Conservation (phyloP, 2,329 filamentous ascomycete species). For the Phyllosticta ampelicida region DNA sequence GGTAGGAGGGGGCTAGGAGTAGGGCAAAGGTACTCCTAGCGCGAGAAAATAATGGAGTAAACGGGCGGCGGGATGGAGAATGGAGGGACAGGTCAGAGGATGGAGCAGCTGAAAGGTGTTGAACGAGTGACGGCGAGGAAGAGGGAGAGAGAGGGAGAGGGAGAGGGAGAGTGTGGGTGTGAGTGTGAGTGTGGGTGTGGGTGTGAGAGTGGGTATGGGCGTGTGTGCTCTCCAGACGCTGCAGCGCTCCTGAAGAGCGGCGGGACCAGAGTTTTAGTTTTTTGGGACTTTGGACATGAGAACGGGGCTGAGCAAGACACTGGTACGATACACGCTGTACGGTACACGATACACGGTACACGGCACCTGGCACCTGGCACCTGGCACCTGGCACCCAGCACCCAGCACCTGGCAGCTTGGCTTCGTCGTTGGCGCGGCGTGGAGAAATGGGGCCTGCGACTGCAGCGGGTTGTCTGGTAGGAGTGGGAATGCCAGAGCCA, state of each 20-base stretch:
- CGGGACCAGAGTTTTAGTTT: constrained; percentile 1
- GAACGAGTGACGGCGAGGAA: not conserved
- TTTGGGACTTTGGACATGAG: not conserved
- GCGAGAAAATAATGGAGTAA: constrained; percentile 5
- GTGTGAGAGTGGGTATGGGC: too few relatives aligned
- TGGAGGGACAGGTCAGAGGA: not conserved
- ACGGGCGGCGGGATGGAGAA: not conserved
- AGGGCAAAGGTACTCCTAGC: not conserved
- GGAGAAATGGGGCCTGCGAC: not conserved
- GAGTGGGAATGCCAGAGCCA: not conserved
- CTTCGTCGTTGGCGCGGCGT: not conserved
- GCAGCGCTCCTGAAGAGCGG: constrained; percentile 7
- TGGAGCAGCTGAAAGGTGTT: not conserved
- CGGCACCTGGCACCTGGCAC: too few relatives aligned
- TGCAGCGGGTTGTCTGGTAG: not conserved
- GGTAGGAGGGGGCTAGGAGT: not conserved
- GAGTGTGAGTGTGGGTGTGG: too few relatives aligned
- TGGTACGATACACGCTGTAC: too few relatives aligned
- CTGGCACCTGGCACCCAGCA: too few relatives aligned
- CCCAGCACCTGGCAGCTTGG: not conserved
- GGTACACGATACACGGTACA: too few relatives aligned
- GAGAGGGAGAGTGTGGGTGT: too few relatives aligned
- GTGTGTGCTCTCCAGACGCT: too few relatives aligned
- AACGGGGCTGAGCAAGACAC: constrained; percentile 7
- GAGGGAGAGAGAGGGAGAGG: not conserved